phyloP scores from a whole-genome alignment of 2,329 filamentous ascomycete species.

The Penicillium sp. region DNA sequence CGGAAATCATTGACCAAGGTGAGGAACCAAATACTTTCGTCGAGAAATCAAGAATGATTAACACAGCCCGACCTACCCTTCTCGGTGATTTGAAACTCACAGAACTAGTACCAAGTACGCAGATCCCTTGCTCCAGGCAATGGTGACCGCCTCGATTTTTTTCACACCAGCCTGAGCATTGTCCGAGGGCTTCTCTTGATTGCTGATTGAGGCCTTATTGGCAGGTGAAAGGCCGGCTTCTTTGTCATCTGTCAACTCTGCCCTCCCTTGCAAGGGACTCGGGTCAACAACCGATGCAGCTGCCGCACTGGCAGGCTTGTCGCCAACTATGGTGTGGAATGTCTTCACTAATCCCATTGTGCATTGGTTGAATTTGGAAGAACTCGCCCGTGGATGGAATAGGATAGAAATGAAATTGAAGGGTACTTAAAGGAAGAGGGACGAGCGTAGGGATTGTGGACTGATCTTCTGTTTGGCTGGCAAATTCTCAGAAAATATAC shows the following conservation, averaged over 20 bases:
- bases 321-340: not conserved
- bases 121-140: conserved; percentile 46
- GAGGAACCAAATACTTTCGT: conserved; percentile 26
- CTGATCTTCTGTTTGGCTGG: not conserved
- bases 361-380: not conserved
- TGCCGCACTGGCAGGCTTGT: not conserved
- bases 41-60: not conserved
- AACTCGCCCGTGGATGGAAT: no score
- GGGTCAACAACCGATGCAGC: not conserved
- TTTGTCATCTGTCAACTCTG: not conserved
- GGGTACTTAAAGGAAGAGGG: not conserved
- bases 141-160: conserved; percentile 49
- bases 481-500: not conserved
- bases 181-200: conserved; percentile 9
- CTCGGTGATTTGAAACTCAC: not conserved
- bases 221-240: not conserved
- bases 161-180: conserved; percentile 47
- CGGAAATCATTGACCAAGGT: conserved; percentile 25
- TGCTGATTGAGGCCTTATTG: not conserved
- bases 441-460: not conserved
- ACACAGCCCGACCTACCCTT: not conserved
- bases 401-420: not conserved
- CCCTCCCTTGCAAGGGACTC: not conserved
- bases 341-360: not conserved
- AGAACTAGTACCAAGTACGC: conserved; percentile 5